These are phyloP conservation scores for Lentinula sp. DNA, from an alignment of 768 basidiomycete species.

Conservation along the genomic window DNA sequence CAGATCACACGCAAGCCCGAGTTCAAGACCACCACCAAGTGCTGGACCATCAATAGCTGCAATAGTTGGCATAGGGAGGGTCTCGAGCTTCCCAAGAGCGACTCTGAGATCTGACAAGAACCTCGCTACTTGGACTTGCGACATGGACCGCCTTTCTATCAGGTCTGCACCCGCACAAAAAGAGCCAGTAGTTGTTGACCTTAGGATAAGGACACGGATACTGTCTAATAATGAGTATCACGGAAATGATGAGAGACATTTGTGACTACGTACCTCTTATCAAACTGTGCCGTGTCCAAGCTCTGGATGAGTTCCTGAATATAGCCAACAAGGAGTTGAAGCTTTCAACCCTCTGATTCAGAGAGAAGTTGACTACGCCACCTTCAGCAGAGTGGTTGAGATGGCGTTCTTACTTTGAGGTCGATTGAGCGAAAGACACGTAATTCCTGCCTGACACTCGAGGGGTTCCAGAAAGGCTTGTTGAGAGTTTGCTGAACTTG, in stretches of 20 bases:
- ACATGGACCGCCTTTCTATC: conserved; percentile 79
- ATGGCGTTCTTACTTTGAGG: conserved; percentile 87
- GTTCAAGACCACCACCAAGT: conserved; percentile 87
- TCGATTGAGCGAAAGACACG: conserved; percentile 72
- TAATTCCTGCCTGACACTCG: conserved; percentile 54
- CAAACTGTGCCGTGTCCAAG: conserved; percentile 58
- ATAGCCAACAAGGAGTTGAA: conserved; percentile 3
- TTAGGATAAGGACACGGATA: conserved; percentile 75
- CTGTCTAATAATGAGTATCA: conserved; percentile 26
- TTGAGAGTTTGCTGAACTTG: background rate
- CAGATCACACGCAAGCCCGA: conserved; percentile 85
- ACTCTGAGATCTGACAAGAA: conserved; percentile 75
- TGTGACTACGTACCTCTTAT: conserved; percentile 39
- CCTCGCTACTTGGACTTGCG: conserved; percentile 59
- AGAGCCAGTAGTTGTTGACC: conserved; percentile 67
- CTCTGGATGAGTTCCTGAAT: conserved; percentile 66
- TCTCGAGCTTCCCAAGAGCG: conserved; percentile 71
- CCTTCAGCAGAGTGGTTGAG: conserved; percentile 65
- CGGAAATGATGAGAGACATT: background rate
- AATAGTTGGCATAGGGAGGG: conserved; percentile 82
- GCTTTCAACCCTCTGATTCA: conserved; percentile 3
- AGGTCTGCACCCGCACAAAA: conserved; percentile 96
- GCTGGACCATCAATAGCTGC: conserved; percentile 92
- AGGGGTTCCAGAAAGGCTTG: conserved; percentile 50
- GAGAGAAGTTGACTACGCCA: conserved; percentile 19